Base-by-base conservation (phyloP, 805 yeast species). In the Ogataea nakhonphanomensis region DNA sequence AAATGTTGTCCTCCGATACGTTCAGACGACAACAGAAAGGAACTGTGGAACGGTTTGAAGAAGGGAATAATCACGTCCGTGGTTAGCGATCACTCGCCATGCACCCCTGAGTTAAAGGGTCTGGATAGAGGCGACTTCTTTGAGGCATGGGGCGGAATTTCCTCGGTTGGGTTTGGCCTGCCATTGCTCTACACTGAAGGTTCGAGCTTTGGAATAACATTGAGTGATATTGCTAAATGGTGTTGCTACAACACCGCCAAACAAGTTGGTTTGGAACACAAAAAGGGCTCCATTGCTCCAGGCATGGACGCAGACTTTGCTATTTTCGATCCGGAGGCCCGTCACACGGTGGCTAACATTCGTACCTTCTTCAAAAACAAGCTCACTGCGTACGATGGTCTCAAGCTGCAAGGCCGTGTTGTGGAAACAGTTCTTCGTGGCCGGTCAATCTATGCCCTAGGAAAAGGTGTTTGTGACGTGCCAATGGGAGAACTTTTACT, bases 1-100 rank as follows among this genome's bases (percentile, higher is more conserved):
- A 90, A 90, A 64, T 91, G 96, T 58, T 91, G 96, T 61, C 98
- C 98, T 1, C 98, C 98, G 2, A 90, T 90, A 50, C 70, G 98
- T 45, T 69, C 84, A 1, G 80, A 82, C 47, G 71, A 72, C 31
- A 91, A 91, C 61, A 73, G 93, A 50, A 62, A 71, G 30, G 69
- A 74, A 26, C 71, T 90, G 33, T 91, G 97, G 97, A 65, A 73
- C 41, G 97, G 91, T 0, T 67, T 91, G 25, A 60, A 75, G 39
- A 71, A 71, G 15, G 79, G 78, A 26, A 66, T 80, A 24, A 81
- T 90, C 45, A 76, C 85, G 11, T 80, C 96, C 3, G 95, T 90
- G 4, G 97, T 91, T 6, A 84, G 95, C 9, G 98, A 90, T 61
- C 98, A 90, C 64, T 86, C 96, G 4, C 98, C 97, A 2, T 90